Base-by-base conservation (phyloP, 257 asterid species). In the Salvia rosmarinus region DNA sequence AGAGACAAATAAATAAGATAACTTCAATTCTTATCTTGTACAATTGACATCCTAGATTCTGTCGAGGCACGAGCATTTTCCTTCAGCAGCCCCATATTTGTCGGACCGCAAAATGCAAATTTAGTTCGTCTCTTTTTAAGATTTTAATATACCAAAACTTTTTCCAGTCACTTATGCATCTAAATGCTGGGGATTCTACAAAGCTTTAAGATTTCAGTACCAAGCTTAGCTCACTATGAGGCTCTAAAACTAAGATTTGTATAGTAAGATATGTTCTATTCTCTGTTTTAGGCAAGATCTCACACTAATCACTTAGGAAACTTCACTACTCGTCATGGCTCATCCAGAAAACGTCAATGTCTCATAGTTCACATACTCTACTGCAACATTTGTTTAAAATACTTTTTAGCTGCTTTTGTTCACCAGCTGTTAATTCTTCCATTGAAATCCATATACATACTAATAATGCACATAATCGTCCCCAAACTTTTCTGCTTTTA, bases 291-390 rank as follows among this genome's bases (percentile, higher is more conserved):
- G 42, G 60, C 21, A 57, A 59, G 28, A 72, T 20, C 64, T 35
- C 61, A 46, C n/a, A 68, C 28, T 9, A 10, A 42, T 42, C 50
- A 14, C 42, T 34, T 1, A 20, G 3, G 47, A 42, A 47, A n/a
- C 70, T 35, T 69, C 67, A 64, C 28, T 7, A 44, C 55, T 51
- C 52, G 10, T 17, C 37, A 23, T 55, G 17, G 61, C 64, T 66
- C 66, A 35, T 64, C 68, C 23, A 66, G 8, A 64, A 19, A 62
- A 42, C 42, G 39, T 21, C 10, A 5, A n/a, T 10, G 14, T 46
- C 58, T 63, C 28, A 44, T 39, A 9, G 10, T 13, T 28, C 39
- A 63, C 23, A 16, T 28, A 8, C 46, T 46, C 64, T 50, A 56
- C 8, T 37, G 35, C 34, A 20, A 20, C 3, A 4, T 40, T 39